Evolutionary conservation across 306 rosid species (phyloP).

Genomic region (Fragaria nilgerrensis): DNA sequence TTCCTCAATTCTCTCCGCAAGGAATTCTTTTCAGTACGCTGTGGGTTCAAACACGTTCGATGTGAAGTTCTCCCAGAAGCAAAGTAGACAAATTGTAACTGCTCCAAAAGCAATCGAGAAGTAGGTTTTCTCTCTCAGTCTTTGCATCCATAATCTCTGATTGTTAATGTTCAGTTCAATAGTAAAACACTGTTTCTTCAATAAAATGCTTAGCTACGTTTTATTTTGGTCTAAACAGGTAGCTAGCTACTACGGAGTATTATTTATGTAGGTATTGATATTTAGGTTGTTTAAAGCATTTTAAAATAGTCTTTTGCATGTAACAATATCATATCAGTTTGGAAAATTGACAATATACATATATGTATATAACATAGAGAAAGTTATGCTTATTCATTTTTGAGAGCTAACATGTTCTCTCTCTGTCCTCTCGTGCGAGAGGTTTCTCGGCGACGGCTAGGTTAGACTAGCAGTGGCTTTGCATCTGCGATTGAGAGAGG

Average conservation of each 20-base stretch:
- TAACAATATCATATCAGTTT: background rate
- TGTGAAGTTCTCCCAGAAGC: constrained; percentile 33
- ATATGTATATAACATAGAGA: background rate
- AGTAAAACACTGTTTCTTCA: background rate
- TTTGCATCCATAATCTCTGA: background rate
- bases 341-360: too few relatives aligned
- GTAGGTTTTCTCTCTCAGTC: constrained; percentile 34
- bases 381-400: too few relatives aligned
- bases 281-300: constrained; percentile 10
- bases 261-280: background rate
- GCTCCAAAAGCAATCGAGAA: constrained; percentile 40
- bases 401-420: too few relatives aligned
- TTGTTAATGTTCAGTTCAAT: constrained; percentile 1
- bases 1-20: constrained; percentile 17
- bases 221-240: background rate
- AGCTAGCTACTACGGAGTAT: constrained; percentile 14
- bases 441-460: too few relatives aligned
- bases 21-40: constrained; percentile 2
- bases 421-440: too few relatives aligned
- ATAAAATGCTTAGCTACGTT: background rate
- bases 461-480: too few relatives aligned
- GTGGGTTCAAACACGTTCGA: background rate
- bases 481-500: too few relatives aligned
- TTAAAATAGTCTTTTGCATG: constrained; percentile 10
- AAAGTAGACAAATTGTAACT: constrained; percentile 21